Percentiles rank a stretch among this genome's conserved stretches.
Conservation (phyloP, 78 protist species). For the Dictyostelium capitatum region DNA sequence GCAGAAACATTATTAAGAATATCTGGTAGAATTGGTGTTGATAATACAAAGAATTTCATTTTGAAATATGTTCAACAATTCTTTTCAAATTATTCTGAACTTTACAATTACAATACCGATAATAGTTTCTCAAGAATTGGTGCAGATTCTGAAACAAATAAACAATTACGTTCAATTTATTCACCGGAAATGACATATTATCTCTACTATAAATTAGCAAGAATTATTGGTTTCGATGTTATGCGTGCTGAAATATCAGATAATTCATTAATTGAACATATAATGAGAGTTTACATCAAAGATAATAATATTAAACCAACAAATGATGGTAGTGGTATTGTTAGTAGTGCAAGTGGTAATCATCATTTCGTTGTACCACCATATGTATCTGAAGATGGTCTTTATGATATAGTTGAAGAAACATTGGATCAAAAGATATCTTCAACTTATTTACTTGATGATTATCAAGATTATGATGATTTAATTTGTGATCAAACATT, state of each 20-base stretch:
- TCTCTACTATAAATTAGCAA: slow-evolving; percentile 55
- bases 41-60: slow-evolving; percentile 58
- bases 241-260: slow-evolving; percentile 60
- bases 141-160: slow-evolving; percentile 18
- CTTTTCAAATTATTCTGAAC: slow-evolving; percentile 47
- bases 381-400: slow-evolving; percentile 76
- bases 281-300: slow-evolving; percentile 45
- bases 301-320: slow-evolving; percentile 38
- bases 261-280: slow-evolving; percentile 66
- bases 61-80: slow-evolving; percentile 71
- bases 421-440: slow-evolving; percentile 50
- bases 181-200: slow-evolving; percentile 79
- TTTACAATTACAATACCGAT: slow-evolving; percentile 41
- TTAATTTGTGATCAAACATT: slow-evolving; percentile 54
- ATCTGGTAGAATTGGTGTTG: slow-evolving; percentile 55
- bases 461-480: slow-evolving; percentile 78
- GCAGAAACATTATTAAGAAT: slow-evolving; percentile 55
- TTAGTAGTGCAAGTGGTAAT: too few species aligned
- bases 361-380: slow-evolving; percentile 29
- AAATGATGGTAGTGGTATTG: neutral
- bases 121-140: slow-evolving; percentile 18
- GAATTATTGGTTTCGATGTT: slow-evolving; percentile 62
- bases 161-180: slow-evolving; percentile 45
- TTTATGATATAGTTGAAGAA: slow-evolving; percentile 41
- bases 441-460: slow-evolving; percentile 53